Conservation (phyloP, 257 asterid genomes). For the Euphrasia confusa region DNA sequence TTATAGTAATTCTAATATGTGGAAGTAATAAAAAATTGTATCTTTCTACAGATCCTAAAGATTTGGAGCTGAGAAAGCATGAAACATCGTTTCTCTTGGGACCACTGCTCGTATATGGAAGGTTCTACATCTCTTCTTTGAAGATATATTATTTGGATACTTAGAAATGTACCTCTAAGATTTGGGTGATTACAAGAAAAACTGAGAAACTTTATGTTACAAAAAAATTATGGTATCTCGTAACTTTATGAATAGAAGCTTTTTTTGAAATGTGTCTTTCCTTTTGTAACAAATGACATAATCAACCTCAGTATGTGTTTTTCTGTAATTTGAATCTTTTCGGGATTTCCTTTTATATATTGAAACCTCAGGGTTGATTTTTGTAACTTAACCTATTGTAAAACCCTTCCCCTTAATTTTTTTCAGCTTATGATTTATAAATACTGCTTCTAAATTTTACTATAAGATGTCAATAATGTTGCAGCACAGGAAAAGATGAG, state of each 20-base stretch:
- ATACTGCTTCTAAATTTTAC: constrained; percentile 13
- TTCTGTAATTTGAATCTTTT: neutral
- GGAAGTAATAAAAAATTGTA: neutral
- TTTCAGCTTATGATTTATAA: neutral
- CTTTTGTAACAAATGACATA: too few relatives aligned
- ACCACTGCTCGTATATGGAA: constrained; percentile 74
- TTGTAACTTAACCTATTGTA: neutral
- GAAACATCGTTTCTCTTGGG: constrained; percentile 92
- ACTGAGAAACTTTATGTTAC: neutral
- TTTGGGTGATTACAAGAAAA: neutral
- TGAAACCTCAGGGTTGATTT: neutral
- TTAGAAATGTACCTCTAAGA: neutral
- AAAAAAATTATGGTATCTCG: too few relatives aligned
- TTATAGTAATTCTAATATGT: constrained; percentile 14
- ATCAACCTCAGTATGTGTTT: neutral
- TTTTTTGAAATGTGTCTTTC: too few relatives aligned
- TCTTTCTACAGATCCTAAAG: constrained; percentile 63
- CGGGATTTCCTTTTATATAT: neutral
- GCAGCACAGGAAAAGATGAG: constrained; percentile 61
- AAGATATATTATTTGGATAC: constrained; percentile 3
- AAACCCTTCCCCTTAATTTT: neutral
- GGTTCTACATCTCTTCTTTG: constrained; percentile 40
- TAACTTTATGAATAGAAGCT: too few relatives aligned
- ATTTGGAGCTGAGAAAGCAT: constrained; percentile 64
- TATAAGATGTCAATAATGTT: constrained; percentile 25